Base-by-base conservation (phyloP, 768 basidiomycete genomes). In the Zangia roseola region DNA sequence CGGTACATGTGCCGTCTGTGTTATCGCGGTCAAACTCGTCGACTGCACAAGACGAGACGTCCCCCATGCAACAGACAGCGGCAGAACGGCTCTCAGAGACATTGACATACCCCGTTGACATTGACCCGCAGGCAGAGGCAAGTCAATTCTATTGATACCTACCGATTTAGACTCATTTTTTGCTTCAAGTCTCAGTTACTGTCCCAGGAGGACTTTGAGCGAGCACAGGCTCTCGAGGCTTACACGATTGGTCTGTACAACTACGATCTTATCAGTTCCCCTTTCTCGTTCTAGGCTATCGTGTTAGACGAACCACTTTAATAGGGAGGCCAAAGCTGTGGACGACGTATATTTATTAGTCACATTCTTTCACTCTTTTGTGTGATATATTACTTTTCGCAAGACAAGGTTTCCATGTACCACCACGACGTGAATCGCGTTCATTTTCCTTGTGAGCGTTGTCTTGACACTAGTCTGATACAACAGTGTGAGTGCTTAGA, bases 201-300 rank as follows among this genome's bases (percentile, higher is more conserved):
- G 3, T 21, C 43, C 1, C 55, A 49, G 10, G 65, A 61, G 2
- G 56, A 63, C 20, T 26, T 37, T 28, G 64, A 68, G n/a, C 56
- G 51, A 12, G 59, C 52, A 2, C 64, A 60, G 41, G 65, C 59
- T 17, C 61, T 66, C 28, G 61, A 68, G 35, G 64, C 59, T 10
- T 66, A 68, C 45, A 50, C 61, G 9, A 61, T 64, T 10, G 67
- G 65, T 21, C 50, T 66, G n/a, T 53, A 68, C 26, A 47, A 58
- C 17, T 52, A 57, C 14, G 61, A 68, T 34, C n/a, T 66, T 9
- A 57, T 63, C 31, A 31, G 16, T 37, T 48, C 53, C 5, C 56
- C 50, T 0, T 60, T 59, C 39, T 12, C 48, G 8, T 59, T 60
- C 19, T 47, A 31, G 14, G 6, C 14, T 6, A 16, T 31, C 31